These are phyloP conservation scores for Leccinum disarticulatum DNA, from an alignment of 768 basidiomycete species.

Conservation along the genomic window DNA sequence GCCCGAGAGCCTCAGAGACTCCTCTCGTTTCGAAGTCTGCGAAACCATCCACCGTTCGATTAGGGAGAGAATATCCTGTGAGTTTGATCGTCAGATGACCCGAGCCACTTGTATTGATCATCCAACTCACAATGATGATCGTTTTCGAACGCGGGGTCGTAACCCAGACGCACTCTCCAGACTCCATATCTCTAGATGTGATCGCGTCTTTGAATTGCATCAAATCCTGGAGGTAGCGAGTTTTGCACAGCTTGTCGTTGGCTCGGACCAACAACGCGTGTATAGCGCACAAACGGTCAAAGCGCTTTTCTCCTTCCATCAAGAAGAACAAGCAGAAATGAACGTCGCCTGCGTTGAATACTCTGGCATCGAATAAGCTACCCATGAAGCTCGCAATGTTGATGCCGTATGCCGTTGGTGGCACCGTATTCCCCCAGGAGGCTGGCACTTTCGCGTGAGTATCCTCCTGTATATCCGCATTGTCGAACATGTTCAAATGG, in stretches of 20 bases:
- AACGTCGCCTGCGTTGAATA: constrained; percentile 29
- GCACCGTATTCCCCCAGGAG: not conserved
- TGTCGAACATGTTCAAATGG: not conserved
- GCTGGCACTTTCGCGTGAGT: constrained; percentile 5
- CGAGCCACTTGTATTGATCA: not conserved
- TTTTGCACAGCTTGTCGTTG: constrained; percentile 34
- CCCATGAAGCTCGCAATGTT: constrained; percentile 36
- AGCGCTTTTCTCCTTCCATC: constrained; percentile 15
- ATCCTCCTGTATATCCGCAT: constrained; percentile 13
- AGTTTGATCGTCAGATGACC: constrained; percentile 1
- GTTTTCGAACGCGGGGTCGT: constrained; percentile 13
- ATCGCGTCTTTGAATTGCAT: constrained; percentile 21
- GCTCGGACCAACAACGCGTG: constrained; percentile 35
- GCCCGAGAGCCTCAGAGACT: not conserved
- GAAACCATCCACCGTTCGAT: constrained; percentile 29
- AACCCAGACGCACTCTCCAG: constrained; percentile 25
- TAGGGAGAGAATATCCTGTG: constrained; percentile 27
- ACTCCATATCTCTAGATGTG: constrained; percentile 6
- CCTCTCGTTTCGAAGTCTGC: constrained; percentile 23
- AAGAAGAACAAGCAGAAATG: constrained; percentile 31
- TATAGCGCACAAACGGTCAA: constrained; percentile 34
- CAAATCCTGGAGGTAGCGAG: constrained; percentile 18
- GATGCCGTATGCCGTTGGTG: constrained; percentile 19
- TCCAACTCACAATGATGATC: constrained; percentile 21
- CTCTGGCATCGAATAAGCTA: constrained; percentile 28